Percentiles rank a stretch among this genome's conserved stretches.
Evolutionary conservation across 176 grass and related monocot species (phyloP).

Genomic region (Oryza punctata): DNA sequence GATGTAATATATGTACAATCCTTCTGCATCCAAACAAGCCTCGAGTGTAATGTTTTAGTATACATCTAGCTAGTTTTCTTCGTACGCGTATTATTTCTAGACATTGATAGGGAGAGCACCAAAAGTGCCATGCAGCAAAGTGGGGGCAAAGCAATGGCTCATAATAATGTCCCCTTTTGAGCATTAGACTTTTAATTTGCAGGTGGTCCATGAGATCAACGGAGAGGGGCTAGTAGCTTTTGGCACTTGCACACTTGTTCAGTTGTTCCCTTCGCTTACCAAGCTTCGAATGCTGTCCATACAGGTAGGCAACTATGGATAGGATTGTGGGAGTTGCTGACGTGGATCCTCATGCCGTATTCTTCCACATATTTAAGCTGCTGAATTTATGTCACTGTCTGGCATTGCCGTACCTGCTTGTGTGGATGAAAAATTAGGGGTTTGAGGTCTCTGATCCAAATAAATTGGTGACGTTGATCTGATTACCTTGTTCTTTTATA

Average conservation of each 20-base stretch:
- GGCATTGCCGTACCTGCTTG: constrained; percentile 9
- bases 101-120: neutral
- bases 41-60: no score
- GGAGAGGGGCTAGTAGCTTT: neutral
- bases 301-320: constrained; percentile 33
- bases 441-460: neutral
- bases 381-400: constrained; percentile 14
- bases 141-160: neutral
- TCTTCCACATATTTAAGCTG: neutral
- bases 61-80: neutral
- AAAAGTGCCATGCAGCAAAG: neutral
- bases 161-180: neutral
- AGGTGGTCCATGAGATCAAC: neutral
- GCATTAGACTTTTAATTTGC: neutral
- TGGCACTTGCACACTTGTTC: neutral
- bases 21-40: no score
- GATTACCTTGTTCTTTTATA: neutral
- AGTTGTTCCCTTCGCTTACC: neutral
- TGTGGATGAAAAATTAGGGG: neutral
- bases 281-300: constrained; percentile 25
- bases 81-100: neutral
- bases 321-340: constrained; percentile 14
- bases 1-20: no score
- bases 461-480: neutral
- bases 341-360: constrained; percentile 11